Conservation (phyloP, 176 grass and related monocot genomes). For the Rhipidocladum racemiflorum region DNA sequence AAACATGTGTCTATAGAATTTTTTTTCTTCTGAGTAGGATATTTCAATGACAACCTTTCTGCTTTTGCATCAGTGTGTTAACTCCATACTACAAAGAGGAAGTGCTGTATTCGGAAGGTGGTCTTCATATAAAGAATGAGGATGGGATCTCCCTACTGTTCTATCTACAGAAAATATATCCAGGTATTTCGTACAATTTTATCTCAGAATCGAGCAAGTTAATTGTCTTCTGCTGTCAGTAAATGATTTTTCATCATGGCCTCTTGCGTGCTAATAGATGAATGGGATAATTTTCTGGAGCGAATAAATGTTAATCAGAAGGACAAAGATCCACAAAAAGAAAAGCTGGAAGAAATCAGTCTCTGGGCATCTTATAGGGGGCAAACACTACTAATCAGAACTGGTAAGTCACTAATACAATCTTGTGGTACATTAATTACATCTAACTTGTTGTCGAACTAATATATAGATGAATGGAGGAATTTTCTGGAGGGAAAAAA, state of each 20-base stretch:
- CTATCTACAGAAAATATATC: conserved; percentile 89
- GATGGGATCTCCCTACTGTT: conserved; percentile 94
- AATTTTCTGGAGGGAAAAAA: conserved; percentile 59
- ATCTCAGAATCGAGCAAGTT: neutral
- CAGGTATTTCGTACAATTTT: conserved; percentile 42
- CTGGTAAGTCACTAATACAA: too few species aligned
- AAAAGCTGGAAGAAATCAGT: too few species aligned
- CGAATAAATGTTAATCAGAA: conserved; percentile 24
- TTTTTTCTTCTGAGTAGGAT: neutral
- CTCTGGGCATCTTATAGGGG: too few species aligned
- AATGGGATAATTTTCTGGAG: conserved; percentile 71
- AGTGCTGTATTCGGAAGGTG: conserved; percentile 60
- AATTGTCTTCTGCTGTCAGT: neutral
- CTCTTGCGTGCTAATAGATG: conserved; percentile 54
- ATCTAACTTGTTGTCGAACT: too few species aligned
- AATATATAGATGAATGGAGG: conserved; percentile 86
- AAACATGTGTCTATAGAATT: neutral
- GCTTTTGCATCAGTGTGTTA: conserved; percentile 66
- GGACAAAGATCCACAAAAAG: neutral
- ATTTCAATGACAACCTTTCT: conserved; percentile 10
- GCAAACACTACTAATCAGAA: too few species aligned
- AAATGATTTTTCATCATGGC: conserved; percentile 20
- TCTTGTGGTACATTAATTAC: too few species aligned
- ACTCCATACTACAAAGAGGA: conserved; percentile 96
- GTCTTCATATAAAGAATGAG: conserved; percentile 68